Evolutionary conservation across 768 basidiomycete genomes (phyloP).

Genomic region (Auriculariales sp.): DNA sequence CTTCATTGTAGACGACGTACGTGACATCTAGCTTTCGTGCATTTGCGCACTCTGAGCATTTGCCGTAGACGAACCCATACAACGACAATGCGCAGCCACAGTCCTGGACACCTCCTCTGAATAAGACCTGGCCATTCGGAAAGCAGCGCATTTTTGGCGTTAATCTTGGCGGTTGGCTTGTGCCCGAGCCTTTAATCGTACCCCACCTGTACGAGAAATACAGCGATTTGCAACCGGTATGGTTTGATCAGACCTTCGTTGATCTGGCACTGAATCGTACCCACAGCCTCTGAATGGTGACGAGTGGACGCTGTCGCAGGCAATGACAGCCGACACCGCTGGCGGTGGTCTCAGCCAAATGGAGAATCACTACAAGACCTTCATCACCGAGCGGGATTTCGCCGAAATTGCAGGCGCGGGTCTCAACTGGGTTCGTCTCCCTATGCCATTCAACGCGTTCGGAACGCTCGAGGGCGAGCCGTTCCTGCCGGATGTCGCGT

Average conservation of each 20-base stretch:
- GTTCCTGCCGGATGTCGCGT: constrained; percentile 64
- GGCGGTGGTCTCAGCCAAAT: constrained; percentile 53
- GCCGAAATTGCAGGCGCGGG: constrained; percentile 88
- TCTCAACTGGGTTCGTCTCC: constrained; percentile 85
- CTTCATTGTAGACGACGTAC: constrained; percentile 79
- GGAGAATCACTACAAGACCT: constrained; percentile 84
- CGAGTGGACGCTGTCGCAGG: constrained; percentile 51
- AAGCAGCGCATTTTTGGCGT: constrained; percentile 56
- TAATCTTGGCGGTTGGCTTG: constrained; percentile 64
- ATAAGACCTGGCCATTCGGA: constrained; percentile 71
- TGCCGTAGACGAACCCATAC: constrained; percentile 70
- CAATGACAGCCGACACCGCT: constrained; percentile 52
- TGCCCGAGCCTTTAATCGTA: constrained; percentile 64
- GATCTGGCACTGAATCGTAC: constrained; percentile 31
- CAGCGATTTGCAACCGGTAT: constrained; percentile 20
- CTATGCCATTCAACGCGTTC: constrained; percentile 87
- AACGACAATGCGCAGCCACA: constrained; percentile 71
- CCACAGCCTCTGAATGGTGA: too few relatives aligned
- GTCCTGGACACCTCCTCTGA: constrained; percentile 71
- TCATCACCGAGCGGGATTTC: constrained; percentile 93
- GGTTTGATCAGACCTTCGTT: constrained; percentile 27
- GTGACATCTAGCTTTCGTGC: too few relatives aligned
- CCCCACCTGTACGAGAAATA: constrained; percentile 52
- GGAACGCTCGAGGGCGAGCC: constrained; percentile 68
- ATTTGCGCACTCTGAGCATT: too few relatives aligned